Base-by-base conservation (phyloP, 352 stramenopile species). In the Phytophthora niederhauseri region DNA sequence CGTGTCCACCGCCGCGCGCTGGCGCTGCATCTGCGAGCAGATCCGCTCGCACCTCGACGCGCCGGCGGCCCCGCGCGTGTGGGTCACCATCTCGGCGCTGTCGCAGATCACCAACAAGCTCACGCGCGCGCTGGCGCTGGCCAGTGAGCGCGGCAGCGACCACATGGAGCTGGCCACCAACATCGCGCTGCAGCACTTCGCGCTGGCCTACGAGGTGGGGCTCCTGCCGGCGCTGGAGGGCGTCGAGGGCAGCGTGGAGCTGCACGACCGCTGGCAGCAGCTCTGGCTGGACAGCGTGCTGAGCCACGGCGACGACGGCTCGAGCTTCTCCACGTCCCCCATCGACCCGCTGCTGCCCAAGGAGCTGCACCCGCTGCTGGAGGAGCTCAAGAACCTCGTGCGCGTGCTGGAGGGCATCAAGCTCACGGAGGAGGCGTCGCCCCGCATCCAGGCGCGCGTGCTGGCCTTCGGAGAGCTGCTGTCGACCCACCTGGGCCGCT, bases 71-170 rank as follows among this genome's bases (percentile, higher is more conserved):
- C 76, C 78, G 54, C 72, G 71, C 60, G 89, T 97, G 28, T 97
- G 90, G 88, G 85, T 97, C 30, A 94, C 91, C 54, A 95, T 97
- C 73, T 94, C 85, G 43, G 90, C 90, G 57, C 73, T 97, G 66
- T 89, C 86, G 34, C 89, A 97, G 59, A 81, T 96, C 34, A 97
- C 89, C 68, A 96, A 97, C 75, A 89, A 92, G 59, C 84, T 97
- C 57, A 91, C 82, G 54, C 64, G 67, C 5, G 84, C 87, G 20
- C 76, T 93, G 54, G 74, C 57, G 19, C 68, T 82, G 38, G 85
- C 86, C 31, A 78, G 63, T 31, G 59, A 75, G 49, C 51, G 63
- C 14, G 59, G 65, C 55, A 66, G 70, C 17, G 81, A 67, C 60
- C 85, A 94, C 73, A 24, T 64, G 15, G 64, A 84, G 53, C 50